A percentile compares a stretch with the other conserved stretches of the same genome.
Conservation (phyloP, 1,284 basidiomycete species). For the Irpex rosettiformis region DNA sequence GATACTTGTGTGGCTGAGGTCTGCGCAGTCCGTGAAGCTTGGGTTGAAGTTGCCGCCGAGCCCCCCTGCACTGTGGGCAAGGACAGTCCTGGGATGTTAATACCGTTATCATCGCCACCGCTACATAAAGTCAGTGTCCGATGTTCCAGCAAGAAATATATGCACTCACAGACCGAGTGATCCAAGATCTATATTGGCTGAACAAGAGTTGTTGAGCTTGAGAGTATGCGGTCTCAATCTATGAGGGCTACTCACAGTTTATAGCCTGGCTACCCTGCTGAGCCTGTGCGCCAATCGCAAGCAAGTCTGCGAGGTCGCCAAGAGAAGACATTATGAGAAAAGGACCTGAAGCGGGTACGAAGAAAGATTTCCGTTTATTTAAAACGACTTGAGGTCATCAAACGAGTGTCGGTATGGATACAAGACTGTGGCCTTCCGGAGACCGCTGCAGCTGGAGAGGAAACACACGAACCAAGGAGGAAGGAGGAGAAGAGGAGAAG, state of each 20-base stretch:
- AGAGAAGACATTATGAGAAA: not conserved
- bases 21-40: not conserved
- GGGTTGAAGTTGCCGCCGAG: not conserved
- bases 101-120: constrained; percentile 1
- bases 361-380: not conserved
- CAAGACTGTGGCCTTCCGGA: constrained; percentile 11
- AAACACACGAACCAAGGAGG: constrained; percentile 5
- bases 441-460: not conserved
- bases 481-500: constrained; percentile 9
- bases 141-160: not conserved
- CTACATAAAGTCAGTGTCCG: not conserved
- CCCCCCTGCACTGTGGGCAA: not conserved
- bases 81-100: not conserved
- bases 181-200: not conserved
- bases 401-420: constrained; percentile 5
- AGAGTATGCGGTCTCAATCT: not conserved
- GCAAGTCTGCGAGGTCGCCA: not conserved
- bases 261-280: not conserved
- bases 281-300: not conserved
- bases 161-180: not conserved
- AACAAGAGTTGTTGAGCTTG: not conserved
- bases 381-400: not conserved
- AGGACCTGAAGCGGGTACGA: not conserved
- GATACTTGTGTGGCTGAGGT: not conserved
- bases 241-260: not conserved